Conservation (phyloP, 192 early-diverging fungal genomes). For the Entomortierella lignicola region DNA sequence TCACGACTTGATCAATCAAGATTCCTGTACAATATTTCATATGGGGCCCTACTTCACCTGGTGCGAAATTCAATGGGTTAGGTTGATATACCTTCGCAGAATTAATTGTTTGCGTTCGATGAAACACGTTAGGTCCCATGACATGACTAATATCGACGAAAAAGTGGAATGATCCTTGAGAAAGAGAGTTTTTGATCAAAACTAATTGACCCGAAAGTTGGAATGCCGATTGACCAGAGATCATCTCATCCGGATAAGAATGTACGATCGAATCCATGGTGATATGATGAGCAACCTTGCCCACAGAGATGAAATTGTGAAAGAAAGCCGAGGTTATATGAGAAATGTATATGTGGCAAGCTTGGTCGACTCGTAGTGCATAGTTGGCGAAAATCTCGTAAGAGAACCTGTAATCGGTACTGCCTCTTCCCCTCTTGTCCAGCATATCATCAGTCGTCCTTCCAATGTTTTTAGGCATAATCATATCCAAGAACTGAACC, state of each 20-base stretch:
- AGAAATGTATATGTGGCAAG: slow-evolving; percentile 53
- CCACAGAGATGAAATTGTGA: slow-evolving; percentile 57
- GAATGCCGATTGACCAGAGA: slow-evolving; percentile 61
- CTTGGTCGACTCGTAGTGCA: slow-evolving; percentile 44
- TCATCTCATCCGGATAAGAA: slow-evolving; percentile 49
- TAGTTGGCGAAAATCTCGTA: slow-evolving; percentile 60
- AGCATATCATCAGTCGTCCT: slow-evolving; percentile 48
- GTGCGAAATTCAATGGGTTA: slow-evolving; percentile 29
- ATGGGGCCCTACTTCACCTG: slow-evolving; percentile 58
- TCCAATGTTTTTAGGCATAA: slow-evolving; percentile 45
- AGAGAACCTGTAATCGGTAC: slow-evolving; percentile 59
- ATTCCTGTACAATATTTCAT: slow-evolving; percentile 62
- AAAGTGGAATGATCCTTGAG: slow-evolving; percentile 57
- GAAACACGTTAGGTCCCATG: slow-evolving; percentile 59
- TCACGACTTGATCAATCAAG: slow-evolving; percentile 36
- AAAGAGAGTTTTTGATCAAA: slow-evolving; percentile 53
- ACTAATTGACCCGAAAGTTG: slow-evolving; percentile 59
- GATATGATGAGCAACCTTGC: slow-evolving; percentile 34
- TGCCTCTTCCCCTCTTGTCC: slow-evolving; percentile 46
- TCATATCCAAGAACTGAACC: slow-evolving; percentile 53
- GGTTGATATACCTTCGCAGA: slow-evolving; percentile 32
- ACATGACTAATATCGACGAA: slow-evolving; percentile 57
- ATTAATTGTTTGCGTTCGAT: slow-evolving; percentile 23
- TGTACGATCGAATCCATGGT: slow-evolving; percentile 50
- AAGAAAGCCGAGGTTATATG: slow-evolving; percentile 53